Percentiles rank a stretch among this genome's conserved stretches.
Conservation (phyloP, 2,329 filamentous ascomycete genomes). For the Colletotrichum graminicola region DNA sequence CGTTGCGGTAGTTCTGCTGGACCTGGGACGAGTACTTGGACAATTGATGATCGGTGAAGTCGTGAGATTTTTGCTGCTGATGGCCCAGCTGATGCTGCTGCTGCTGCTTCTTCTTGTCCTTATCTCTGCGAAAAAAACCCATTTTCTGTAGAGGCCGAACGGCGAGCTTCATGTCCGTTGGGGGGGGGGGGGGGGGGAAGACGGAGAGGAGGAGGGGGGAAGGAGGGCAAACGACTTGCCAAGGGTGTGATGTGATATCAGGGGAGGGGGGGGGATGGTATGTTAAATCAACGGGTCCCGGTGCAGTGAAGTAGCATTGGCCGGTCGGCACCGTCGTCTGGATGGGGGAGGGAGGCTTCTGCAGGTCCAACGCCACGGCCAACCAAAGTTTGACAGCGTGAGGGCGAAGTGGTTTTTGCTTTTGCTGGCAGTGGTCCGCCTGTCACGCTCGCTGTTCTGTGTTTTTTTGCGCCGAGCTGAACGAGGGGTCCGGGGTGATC, state of each 20-base stretch:
- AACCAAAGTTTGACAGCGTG: conserved; percentile 30
- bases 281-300: conserved; percentile 38
- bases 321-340: conserved; percentile 32
- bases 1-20: conserved; percentile 37
- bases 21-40: conserved; percentile 39
- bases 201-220: not conserved
- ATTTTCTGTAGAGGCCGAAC: conserved; percentile 41
- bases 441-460: conserved; percentile 18
- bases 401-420: not conserved
- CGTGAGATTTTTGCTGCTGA: conserved; percentile 25
- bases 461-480: conserved; percentile 7
- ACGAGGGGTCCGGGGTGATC: conserved; percentile 3
- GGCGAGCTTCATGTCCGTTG: conserved; percentile 38
- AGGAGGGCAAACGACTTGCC: conserved; percentile 10
- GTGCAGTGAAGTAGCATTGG: conserved; percentile 19
- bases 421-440: conserved; percentile 1
- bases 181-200: not conserved
- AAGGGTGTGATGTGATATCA: conserved; percentile 30
- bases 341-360: conserved; percentile 31
- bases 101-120: conserved; percentile 43
- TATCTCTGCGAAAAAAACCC: conserved; percentile 40
- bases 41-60: conserved; percentile 33
- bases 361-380: conserved; percentile 35
- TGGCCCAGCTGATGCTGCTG: conserved; percentile 27
- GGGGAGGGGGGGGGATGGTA: conserved; percentile 27